Percentiles rank a stretch among this genome's conserved stretches.
These are phyloP conservation scores for Flammula alnicola DNA, from an alignment of 1,284 basidiomycete species.

Conservation along the genomic window DNA sequence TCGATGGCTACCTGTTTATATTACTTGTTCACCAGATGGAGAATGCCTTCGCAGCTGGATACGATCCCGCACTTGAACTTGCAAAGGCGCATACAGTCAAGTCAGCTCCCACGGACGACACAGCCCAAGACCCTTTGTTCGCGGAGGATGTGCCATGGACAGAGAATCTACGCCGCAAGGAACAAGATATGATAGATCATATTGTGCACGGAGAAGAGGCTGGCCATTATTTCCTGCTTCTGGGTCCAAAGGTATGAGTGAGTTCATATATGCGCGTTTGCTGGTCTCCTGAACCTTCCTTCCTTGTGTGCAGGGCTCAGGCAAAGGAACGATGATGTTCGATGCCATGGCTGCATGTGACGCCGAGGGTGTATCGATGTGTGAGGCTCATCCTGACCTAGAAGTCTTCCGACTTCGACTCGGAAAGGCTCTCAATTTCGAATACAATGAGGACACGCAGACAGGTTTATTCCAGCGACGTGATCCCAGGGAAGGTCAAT, in stretches of 20 bases:
- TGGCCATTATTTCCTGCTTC: constrained; percentile 77
- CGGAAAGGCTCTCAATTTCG: constrained; percentile 80
- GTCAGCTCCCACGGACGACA: constrained; percentile 23
- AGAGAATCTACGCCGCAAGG: constrained; percentile 67
- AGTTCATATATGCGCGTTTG: neutral
- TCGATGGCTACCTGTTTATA: constrained; percentile 17
- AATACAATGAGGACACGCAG: constrained; percentile 83
- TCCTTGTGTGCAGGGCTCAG: constrained; percentile 39
- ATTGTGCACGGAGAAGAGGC: constrained; percentile 76
- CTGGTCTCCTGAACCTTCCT: neutral
- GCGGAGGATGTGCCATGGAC: constrained; percentile 51
- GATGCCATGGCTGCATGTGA: constrained; percentile 77
- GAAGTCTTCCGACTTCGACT: constrained; percentile 81
- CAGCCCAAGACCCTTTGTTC: constrained; percentile 42
- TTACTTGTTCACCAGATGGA: constrained; percentile 51
- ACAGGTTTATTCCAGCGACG: constrained; percentile 78
- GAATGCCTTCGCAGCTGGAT: constrained; percentile 64
- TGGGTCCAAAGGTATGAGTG: constrained; percentile 71
- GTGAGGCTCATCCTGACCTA: constrained; percentile 58
- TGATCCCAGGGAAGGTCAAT: constrained; percentile 79
- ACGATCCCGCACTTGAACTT: constrained; percentile 81
- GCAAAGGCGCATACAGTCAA: constrained; percentile 49
- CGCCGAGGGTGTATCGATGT: constrained; percentile 63
- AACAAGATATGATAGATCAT: constrained; percentile 76
- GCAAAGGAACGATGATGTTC: constrained; percentile 81